Conservation (phyloP, 2,329 filamentous ascomycete species). For the Macrophomina phaseolina region DNA sequence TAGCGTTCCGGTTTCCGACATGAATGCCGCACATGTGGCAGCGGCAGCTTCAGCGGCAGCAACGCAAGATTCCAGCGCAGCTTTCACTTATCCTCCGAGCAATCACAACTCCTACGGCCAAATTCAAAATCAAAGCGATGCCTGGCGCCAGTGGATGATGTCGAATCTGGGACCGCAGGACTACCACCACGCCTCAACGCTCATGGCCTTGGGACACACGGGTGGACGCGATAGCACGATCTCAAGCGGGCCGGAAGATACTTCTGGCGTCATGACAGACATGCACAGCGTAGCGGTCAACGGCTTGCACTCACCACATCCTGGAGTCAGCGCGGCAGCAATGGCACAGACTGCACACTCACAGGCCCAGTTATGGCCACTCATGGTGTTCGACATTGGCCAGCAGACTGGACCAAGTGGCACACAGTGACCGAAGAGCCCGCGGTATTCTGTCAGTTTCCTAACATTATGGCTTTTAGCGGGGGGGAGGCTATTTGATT, state of each 20-base stretch:
- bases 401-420: slow-evolving; percentile 16
- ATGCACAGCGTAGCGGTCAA: slow-evolving; percentile 20
- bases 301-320: slow-evolving; percentile 21
- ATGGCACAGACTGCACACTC: slow-evolving; percentile 25
- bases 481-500: slow-evolving; percentile 11
- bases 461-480: background rate
- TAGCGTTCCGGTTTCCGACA: slow-evolving; percentile 33
- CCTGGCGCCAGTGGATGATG: slow-evolving; percentile 44
- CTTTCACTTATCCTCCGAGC: slow-evolving; percentile 34
- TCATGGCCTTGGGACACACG: slow-evolving; percentile 40
- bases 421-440: background rate
- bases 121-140: slow-evolving; percentile 36
- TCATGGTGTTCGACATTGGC: slow-evolving; percentile 28
- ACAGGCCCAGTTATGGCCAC: slow-evolving; percentile 26
- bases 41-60: slow-evolving; percentile 33
- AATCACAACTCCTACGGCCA: slow-evolving; percentile 31
- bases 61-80: slow-evolving; percentile 33
- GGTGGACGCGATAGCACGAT: slow-evolving; percentile 13
- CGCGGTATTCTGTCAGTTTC: slow-evolving; percentile 1
- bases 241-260: slow-evolving; percentile 7
- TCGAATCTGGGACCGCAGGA: slow-evolving; percentile 35
- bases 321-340: slow-evolving; percentile 26
- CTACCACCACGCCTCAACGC: slow-evolving; percentile 44
- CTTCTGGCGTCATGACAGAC: slow-evolving; percentile 8
- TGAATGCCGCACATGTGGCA: slow-evolving; percentile 37